Percentiles rank a stretch among this genome's conserved stretches.
phyloP scores from a whole-genome alignment of 139 green algal species.

The Gonium pectorale region DNA sequence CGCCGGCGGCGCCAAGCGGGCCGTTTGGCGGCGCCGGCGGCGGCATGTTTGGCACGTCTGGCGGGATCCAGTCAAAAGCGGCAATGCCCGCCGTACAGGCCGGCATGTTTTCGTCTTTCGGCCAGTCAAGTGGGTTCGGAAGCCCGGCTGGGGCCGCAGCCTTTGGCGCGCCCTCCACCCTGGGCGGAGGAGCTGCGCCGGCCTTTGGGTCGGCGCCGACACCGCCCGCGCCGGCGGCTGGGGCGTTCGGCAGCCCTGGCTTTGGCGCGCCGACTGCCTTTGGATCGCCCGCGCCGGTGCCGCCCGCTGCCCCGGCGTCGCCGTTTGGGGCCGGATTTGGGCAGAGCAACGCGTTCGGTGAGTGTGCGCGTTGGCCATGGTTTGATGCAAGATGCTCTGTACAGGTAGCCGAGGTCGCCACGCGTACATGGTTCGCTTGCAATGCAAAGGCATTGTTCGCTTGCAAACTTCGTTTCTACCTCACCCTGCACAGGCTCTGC shows the following conservation, averaged over 20 bases:
- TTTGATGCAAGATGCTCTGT: too few relatives aligned
- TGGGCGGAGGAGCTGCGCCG: background rate
- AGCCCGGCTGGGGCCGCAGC: conserved; percentile 13
- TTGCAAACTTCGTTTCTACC: background rate
- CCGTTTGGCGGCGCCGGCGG: background rate
- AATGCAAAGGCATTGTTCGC: background rate
- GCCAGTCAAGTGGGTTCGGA: background rate
- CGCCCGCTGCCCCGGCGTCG: background rate
- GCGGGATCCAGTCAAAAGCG: conserved; percentile 4
- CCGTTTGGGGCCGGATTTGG: conserved; percentile 26
- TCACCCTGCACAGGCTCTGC: background rate
- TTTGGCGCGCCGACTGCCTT: conserved; percentile 23
- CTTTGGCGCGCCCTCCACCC: background rate
- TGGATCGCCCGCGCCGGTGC: conserved; percentile 17
- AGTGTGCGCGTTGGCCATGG: background rate
- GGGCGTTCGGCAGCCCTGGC: background rate
- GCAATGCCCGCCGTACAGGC: background rate
- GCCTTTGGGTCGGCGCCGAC: background rate
- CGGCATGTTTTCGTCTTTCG: conserved; percentile 9
- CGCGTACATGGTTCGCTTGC: background rate
- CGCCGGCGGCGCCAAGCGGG: background rate
- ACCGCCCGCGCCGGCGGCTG: background rate
- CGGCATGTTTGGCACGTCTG: background rate
- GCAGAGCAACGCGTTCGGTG: conserved; percentile 8
- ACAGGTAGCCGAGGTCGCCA: too few relatives aligned